These are phyloP conservation scores for Heterobasidion irregulare DNA, from an alignment of 1,284 basidiomycete genomes.

Conservation along the genomic window DNA sequence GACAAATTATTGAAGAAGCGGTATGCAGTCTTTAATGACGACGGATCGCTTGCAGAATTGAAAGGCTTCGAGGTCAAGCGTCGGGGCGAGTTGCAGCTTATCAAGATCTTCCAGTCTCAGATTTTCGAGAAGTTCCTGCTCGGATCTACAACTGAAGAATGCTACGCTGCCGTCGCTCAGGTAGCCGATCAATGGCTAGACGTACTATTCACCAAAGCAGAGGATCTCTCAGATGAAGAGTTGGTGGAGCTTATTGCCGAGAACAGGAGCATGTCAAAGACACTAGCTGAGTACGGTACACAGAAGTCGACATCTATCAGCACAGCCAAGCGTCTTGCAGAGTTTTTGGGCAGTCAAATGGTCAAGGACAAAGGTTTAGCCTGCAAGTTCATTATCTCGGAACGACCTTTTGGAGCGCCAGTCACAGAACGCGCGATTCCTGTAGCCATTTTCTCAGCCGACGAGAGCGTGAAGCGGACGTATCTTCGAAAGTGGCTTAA, in stretches of 20 bases:
- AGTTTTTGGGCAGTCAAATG: conserved; percentile 98
- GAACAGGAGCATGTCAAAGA: conserved; percentile 97
- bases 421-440: conserved; percentile 97
- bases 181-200: conserved; percentile 98
- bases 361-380: conserved; percentile 99
- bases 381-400: conserved; percentile 98
- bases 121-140: conserved; percentile 98
- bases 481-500: conserved; percentile 97
- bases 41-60: conserved; percentile 93
- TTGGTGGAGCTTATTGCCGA: conserved; percentile 97
- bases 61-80: conserved; percentile 99
- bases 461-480: conserved; percentile 81
- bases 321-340: conserved; percentile 90
- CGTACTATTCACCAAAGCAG: conserved; percentile 84
- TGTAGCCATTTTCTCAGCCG: conserved; percentile 98
- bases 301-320: conserved; percentile 99
- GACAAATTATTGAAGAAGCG: conserved; percentile 99
- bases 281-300: conserved; percentile 89
- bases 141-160: conserved; percentile 89
- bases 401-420: conserved; percentile 87
- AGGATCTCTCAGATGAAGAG: conserved; percentile 84
- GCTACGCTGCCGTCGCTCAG: conserved; percentile 90
- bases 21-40: conserved; percentile 99
- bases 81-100: conserved; percentile 94
- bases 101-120: conserved; percentile 99